Base-by-base conservation (phyloP, 139 green algal species). In the Coelastrella sp. region DNA sequence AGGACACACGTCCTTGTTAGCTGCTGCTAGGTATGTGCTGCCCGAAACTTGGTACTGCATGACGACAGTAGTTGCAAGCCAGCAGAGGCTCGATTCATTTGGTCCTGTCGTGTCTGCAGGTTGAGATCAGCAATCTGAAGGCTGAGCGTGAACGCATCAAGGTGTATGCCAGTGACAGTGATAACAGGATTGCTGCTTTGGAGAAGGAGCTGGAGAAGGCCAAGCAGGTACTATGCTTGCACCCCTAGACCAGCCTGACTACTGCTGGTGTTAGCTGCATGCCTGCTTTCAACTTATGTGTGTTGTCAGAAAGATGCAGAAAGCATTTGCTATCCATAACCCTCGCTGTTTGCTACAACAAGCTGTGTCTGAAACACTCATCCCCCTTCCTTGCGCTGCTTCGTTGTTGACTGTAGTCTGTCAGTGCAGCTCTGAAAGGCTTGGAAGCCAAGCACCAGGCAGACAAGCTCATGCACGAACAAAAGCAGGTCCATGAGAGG, bases 181-280 rank as follows among this genome's bases (percentile, higher is more conserved):
- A 80, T 22, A 75, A 17, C 64, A 77, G 87, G 19, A n/a, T 80
- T 5, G n/a, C 56, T 11, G 87, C 54, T 14, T 68, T 91, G 54
- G 61, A 78, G 87, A 61, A 20, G n/a, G 87, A 91, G 87, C 61
- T 87, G 7, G 78, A 91, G 20, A 75, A 57, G 16, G 87, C 87
- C 17, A 86, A 86, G 56, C 78, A 91, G 87, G 87, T 87, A 58
- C 11, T 13, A 23, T 59, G 14, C 5, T 77, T 77, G 20, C 71
- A 10, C 20, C 32, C 32, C 32, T 47, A 47, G 32, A 47, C 32
- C 32, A 47, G 32, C 32, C 32, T 47, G 32, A 47, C 32, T 47
- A 47, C 32, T 47, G 32, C 32, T 47, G 71, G 32, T 80, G 22
- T 13, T 32, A 20, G 16, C 17, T 78, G 73, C 13, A 78, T 78